Base-by-base conservation (phyloP, 768 basidiomycete species). In the Paxillus rubicundulus region DNA sequence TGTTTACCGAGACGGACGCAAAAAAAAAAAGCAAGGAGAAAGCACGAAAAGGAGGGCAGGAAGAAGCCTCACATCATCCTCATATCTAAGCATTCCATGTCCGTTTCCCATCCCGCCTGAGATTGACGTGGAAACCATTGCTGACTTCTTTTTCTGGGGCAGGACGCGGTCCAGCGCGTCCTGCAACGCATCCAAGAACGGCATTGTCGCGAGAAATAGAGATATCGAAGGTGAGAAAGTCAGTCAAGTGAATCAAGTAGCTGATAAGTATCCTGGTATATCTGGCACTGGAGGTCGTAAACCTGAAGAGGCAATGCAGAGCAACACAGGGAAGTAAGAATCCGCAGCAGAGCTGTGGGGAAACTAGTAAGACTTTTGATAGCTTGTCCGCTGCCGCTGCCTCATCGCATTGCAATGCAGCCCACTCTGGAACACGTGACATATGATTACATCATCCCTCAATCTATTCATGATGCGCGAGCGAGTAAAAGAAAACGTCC, bases 41-140 rank as follows among this genome's bases (percentile, higher is more conserved):
- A 21, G 49, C 34, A 47, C 14, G 28, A 30, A 45, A 30, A 24
- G 18, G 27, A 40, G 48, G 21, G 36, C 20, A 54, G 49, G 28
- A 49, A 45, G 24, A 27, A 51, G 24, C 76, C 87, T 78, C 70
- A 90, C 89, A 68, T 91, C 84, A 66, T 90, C 86, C 47, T 87
- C 80, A 55, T 82, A 81, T 38, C 75, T 77, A 12, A 81, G 79
- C 67, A 82, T 79, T 14, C 82, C 85, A 65, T 77, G 75, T 20
- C 79, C 81, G 32, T 64, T 71, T 20, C 83, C 85, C 59, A 86
- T 81, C 5, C 87, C 86, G 42, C 78, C 79, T 27, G 75, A 72
- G 46, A 74, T 59, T 7, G 77, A 72, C 28, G 66, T 66, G 41
- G 79, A 54, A 5, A 66, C n/a, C 2, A 28, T 13, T 4, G 27